These are phyloP conservation scores for Microcyclosporella mali DNA, from an alignment of 2,329 filamentous ascomycete species.

Conservation along the genomic window DNA sequence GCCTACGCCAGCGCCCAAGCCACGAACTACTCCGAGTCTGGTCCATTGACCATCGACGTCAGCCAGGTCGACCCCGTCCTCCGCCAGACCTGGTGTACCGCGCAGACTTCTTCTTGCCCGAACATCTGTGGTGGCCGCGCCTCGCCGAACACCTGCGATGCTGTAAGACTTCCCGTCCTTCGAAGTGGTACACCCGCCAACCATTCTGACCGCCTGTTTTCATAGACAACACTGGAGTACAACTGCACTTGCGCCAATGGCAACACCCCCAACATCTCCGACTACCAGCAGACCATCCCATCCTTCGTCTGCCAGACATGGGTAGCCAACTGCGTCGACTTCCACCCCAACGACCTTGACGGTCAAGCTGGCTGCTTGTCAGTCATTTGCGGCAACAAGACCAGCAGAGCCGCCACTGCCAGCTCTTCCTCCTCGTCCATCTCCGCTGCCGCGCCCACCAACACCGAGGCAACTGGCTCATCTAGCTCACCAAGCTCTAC, in stretches of 20 bases:
- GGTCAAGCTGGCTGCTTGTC: slow-evolving; percentile 43
- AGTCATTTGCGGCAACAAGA: slow-evolving; percentile 49
- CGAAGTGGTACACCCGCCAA: background rate
- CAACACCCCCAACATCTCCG: slow-evolving; percentile 48
- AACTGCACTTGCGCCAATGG: slow-evolving; percentile 54
- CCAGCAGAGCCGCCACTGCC: slow-evolving; percentile 30
- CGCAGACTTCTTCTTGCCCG: slow-evolving; percentile 55
- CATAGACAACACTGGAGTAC: slow-evolving; percentile 45
- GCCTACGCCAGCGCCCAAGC: slow-evolving; percentile 43
- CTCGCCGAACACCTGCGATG: slow-evolving; percentile 50
- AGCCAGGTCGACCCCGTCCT: slow-evolving; percentile 33
- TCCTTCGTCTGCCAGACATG: slow-evolving; percentile 54
- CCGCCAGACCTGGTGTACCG: slow-evolving; percentile 51
- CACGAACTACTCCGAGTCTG: slow-evolving; percentile 34
- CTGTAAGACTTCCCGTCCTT: slow-evolving; percentile 42
- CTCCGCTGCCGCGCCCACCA: slow-evolving; percentile 22
- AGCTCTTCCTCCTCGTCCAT: slow-evolving; percentile 24
- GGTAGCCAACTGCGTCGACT: slow-evolving; percentile 38
- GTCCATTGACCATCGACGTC: slow-evolving; percentile 40
- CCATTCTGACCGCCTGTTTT: slow-evolving; percentile 3
- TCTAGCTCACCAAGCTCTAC: slow-evolving; percentile 20
- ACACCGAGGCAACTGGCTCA: slow-evolving; percentile 20
- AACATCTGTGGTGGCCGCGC: slow-evolving; percentile 50
- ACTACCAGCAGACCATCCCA: slow-evolving; percentile 54
- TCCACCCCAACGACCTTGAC: slow-evolving; percentile 34